Percentiles rank a stretch among this genome's conserved stretches.
Conservation (phyloP, 2,329 filamentous ascomycete genomes). For the Pseudocercospora crystallina region DNA sequence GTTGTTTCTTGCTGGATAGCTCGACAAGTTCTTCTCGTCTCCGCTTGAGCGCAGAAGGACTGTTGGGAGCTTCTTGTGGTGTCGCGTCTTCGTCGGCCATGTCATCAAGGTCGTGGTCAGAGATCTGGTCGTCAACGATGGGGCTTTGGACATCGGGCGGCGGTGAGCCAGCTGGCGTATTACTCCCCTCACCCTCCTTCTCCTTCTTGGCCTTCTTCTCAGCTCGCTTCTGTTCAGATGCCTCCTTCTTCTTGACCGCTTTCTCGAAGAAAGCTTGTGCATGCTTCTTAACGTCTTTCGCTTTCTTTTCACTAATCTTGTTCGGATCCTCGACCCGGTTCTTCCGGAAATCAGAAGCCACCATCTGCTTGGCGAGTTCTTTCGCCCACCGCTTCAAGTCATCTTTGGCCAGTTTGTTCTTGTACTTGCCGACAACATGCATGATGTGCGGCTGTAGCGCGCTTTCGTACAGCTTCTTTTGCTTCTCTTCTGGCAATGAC, state of each 20-base stretch:
- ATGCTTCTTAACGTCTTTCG: conserved; percentile 77
- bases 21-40: conserved; percentile 30
- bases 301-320: conserved; percentile 72
- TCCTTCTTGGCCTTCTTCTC: conserved; percentile 43
- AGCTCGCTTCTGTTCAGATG: conserved; percentile 65
- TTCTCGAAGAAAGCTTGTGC: conserved; percentile 86
- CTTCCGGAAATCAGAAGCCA: conserved; percentile 88
- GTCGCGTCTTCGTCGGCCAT: conserved; percentile 22
- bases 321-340: conserved; percentile 81
- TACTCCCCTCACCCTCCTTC: conserved; percentile 22
- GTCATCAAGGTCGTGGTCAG: conserved; percentile 31
- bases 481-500: conserved; percentile 72
- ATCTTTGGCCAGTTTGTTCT: conserved; percentile 81
- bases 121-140: conserved; percentile 26
- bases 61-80: conserved; percentile 21
- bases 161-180: conserved; percentile 32
- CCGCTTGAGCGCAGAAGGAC: conserved; percentile 26
- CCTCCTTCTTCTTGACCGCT: conserved; percentile 73
- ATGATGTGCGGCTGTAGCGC: conserved; percentile 84
- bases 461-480: conserved; percentile 93
- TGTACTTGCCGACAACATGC: conserved; percentile 82
- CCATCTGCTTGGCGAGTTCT: conserved; percentile 76
- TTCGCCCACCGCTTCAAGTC: conserved; percentile 65
- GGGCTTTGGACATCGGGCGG: conserved; percentile 22
- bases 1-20: conserved; percentile 31